Evolutionary conservation across 768 basidiomycete species (phyloP).

Genomic region (Lentinula lateritia): DNA sequence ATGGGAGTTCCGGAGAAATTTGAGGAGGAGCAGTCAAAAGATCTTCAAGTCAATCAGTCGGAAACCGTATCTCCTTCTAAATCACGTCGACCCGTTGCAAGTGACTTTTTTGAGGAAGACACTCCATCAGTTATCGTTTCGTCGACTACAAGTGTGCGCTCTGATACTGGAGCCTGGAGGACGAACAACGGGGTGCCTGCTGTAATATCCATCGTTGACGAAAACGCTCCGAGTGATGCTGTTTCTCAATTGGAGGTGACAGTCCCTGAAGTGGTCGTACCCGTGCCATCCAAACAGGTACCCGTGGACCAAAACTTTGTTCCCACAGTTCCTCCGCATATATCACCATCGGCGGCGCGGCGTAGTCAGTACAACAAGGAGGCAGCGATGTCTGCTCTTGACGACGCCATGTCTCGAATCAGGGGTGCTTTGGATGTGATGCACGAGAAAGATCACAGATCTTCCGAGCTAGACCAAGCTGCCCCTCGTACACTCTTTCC

Average conservation of each 20-base stretch:
- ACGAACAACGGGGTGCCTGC: conserved; percentile 17
- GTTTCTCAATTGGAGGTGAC: background rate
- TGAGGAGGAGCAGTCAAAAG: conserved; percentile 12
- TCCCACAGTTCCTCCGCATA: conserved; percentile 23
- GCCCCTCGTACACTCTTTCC: conserved; percentile 15
- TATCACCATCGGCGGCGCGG: conserved; percentile 12
- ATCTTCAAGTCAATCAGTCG: conserved; percentile 12
- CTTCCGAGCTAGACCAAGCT: conserved; percentile 19
- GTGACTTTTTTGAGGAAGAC: conserved; percentile 67
- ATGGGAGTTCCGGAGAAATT: conserved; percentile 30
- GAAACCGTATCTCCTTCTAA: conserved; percentile 13
- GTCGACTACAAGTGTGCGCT: conserved; percentile 12
- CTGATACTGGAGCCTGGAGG: conserved; percentile 41
- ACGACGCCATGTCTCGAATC: conserved; percentile 82
- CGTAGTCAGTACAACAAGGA: conserved; percentile 46
- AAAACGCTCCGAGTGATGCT: background rate
- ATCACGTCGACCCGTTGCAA: conserved; percentile 47
- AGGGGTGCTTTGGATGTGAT: conserved; percentile 73
- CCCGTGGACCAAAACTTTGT: conserved; percentile 11
- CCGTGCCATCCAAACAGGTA: conserved; percentile 7
- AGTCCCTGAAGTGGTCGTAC: background rate
- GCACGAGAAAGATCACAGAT: conserved; percentile 41
- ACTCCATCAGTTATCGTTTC: conserved; percentile 8
- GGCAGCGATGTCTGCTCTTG: conserved; percentile 64
- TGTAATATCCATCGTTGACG: background rate